Base-by-base conservation (phyloP, 2,329 filamentous ascomycete genomes). In the Sordariomycetes sp. region DNA sequence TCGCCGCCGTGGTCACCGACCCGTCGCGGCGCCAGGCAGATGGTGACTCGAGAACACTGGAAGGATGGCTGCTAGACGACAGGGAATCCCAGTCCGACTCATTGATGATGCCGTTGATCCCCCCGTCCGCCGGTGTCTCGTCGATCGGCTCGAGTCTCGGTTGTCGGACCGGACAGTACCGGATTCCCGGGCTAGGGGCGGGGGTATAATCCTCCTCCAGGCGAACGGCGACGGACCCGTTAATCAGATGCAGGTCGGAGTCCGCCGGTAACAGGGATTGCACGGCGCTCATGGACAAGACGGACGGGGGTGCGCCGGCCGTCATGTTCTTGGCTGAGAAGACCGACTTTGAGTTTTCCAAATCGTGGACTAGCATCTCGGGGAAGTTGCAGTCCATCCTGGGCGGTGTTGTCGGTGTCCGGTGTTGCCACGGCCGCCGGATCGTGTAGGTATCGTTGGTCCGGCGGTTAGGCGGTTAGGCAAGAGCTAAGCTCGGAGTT, bases 361-460 rank as follows among this genome's bases (percentile, higher is more conserved):
- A 68, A 60, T 83, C 78, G 59, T 70, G 72, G 7, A 74, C 79
- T n/a, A 83, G 68, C 45, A 81, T 62, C 65, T 83, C 80, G 2
- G 80, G 76, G 20, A 83, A 68, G 65, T 76, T 82, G 64, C 73
- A 74, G 54, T 68, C 68, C 36, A 58, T 52, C 32, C 25, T 52
- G 34, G 48, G 45, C 45, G 45, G 45, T 50, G 45, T 50, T 3
- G 6, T 50, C n/a, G 17, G 39, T 45, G 39, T 45, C 39, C 39
- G 39, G 39, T 45, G 39, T 45, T 7, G 10, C 39, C 17, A 45
- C 39, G 7, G 39, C 13, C 39, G 39, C 39, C 39, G 39, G n/a
- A 17, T 50, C 22, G 5, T 39, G 36, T 17, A 39, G 5, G 45
- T 22, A 10, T 50, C 22, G 8, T 12, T 12, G 45, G 22, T 50